Base-by-base conservation (phyloP, 1,284 basidiomycete genomes). In the Ganoderma leucocontextum region DNA sequence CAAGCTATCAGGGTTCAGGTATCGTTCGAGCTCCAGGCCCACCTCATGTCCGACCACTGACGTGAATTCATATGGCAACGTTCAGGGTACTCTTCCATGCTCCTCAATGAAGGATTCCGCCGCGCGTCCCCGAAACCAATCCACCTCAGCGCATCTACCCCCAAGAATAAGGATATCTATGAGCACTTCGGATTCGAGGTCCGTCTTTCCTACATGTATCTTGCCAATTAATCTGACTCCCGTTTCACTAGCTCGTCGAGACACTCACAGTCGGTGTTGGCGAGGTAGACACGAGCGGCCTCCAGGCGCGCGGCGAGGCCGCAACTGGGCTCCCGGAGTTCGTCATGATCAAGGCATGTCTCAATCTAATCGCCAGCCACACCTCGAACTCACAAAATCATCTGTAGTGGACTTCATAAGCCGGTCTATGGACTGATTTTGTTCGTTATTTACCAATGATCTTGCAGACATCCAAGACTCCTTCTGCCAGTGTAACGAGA, bases 41-140 rank as follows among this genome's bases (percentile, higher is more conserved):
- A 53, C 52, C 25, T 8, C 17, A 33, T 35, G 47, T 13, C 22
- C n/a, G 22, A 25, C 10, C 22, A 49, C 47, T 25, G 47, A 49
- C 47, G 9, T 49, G 10, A 2, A 49, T 10, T 42, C 2, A 6
- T 22, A 53, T 17, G 29, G 29, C 7, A 1, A 12, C 22, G 22
- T 36, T 4, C 29, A 60, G 58, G 58, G 10, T 60, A 60, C 58
- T 60, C 58, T 2, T 22, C 58, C 10, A 60, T 60, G 58, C 58
- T 60, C 35, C 22, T 60, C 58, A 9, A 60, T 10, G 36, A 60
- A 8, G 58, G 38, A 2, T 60, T 60, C 38, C 58, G 38, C 13
- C 58, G 58, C 35, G 38, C 58, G 13, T 29, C 38, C 22, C 58
- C 58, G 10, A 60, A 41, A 41, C 22, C 22, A 25, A 13, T 60